Percentiles rank a stretch among this genome's conserved stretches.
Evolutionary conservation across 2,329 filamentous ascomycete genomes (phyloP).

Genomic region (Taxawa tesnikishii): DNA sequence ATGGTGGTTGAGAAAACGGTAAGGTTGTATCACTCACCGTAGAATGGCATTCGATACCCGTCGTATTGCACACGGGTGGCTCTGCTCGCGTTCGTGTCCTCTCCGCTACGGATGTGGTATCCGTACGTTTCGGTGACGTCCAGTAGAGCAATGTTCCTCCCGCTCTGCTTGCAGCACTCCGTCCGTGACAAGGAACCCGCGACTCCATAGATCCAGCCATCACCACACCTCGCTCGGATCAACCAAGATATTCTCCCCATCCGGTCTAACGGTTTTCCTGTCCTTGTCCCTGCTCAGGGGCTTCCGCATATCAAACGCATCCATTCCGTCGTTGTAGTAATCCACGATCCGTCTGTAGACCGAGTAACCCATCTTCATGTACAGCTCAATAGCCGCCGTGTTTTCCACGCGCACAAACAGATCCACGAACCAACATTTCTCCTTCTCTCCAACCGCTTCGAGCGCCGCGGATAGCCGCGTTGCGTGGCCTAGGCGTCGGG

Average conservation of each 20-base stretch:
- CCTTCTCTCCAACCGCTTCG: conserved; percentile 68
- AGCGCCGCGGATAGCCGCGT: conserved; percentile 70
- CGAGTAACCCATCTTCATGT: conserved; percentile 82
- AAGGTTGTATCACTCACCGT: no score
- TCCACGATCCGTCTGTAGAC: conserved; percentile 79
- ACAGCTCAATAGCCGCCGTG: conserved; percentile 73
- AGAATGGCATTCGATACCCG: no score
- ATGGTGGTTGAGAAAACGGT: no score
- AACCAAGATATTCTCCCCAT: conserved; percentile 70
- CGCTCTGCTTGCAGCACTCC: no score
- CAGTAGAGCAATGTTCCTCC: no score
- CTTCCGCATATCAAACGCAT: conserved; percentile 97
- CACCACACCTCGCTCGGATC: conserved; percentile 81
- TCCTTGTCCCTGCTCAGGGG: conserved; percentile 70
- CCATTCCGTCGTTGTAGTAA: conserved; percentile 92
- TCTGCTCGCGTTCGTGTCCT: no score
- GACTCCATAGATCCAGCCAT: no score
- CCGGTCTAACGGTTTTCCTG: conserved; percentile 61
- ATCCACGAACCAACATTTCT: conserved; percentile 89
- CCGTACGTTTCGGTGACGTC: no score
- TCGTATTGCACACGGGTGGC: no score
- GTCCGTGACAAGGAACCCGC: no score
- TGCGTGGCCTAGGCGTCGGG: conserved; percentile 76
- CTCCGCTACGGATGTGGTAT: no score
- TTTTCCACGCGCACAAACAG: conserved; percentile 88